Base-by-base conservation (phyloP, 1,284 basidiomycete species). In the Amylostereum chailletii region DNA sequence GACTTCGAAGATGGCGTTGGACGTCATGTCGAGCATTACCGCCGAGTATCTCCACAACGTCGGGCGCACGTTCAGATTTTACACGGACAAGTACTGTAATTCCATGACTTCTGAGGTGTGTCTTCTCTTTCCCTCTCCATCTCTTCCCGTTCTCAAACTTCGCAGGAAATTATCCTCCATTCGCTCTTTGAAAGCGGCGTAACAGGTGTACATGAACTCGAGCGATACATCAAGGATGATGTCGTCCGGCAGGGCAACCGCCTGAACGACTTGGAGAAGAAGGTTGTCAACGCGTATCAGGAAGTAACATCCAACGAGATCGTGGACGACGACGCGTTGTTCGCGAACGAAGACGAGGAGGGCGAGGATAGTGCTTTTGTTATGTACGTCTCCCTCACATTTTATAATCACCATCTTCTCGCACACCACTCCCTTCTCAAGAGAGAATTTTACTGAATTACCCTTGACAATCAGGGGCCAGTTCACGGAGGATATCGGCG, bases 161-260 rank as follows among this genome's bases (percentile, higher is more conserved):
- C 30, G 33, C 53, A 94, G 88, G 92, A 96, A 79, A 92, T 97
- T 45, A 81, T 96, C 34, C 72, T 94, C 3, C 92, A 95, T 64
- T 87, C 89, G 0, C 70, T 98, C 9, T 89, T 92, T 55, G 90
- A 95, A 66, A 90, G 87, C 53, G 92, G 91, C 1, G 81, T 81
- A 7, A 78, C 88, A 0, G 76, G 82, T 49, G 71, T 93, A 9
- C 74, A 79, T 49, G 83, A 88, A 53, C 75, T 98, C 0, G 90
- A 95, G 59, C 74, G 83, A 26, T 94, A 97, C 64, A 81, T 98
- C 61, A 79, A 80, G 46, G 92, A 97, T 59, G 94, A 97, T 57
- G 79, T 98, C 42, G 73, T 92, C 58, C 77, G 90, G 45, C 87
- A 95, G 60, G 88, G 90, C 2, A 66, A 72, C 29, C 81, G 90